phyloP scores from a whole-genome alignment of 345 rosid species.

The Brassica nigra region DNA sequence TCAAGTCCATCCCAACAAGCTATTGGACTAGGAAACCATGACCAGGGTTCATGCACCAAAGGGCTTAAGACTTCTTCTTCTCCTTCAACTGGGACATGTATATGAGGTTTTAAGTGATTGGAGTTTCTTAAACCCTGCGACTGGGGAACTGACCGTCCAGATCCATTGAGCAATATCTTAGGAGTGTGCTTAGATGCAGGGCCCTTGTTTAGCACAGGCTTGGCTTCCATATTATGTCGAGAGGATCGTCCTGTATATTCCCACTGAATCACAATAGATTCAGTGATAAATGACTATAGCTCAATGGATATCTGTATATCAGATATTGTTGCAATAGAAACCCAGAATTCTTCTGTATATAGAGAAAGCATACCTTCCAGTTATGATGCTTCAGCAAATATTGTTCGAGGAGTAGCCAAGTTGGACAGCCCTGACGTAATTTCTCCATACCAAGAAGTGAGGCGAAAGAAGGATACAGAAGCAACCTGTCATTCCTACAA shows the following conservation, averaged over 20 bases:
- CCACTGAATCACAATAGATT: conserved; percentile 72
- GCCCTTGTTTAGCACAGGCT: conserved; percentile 46
- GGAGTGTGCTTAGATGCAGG: conserved; percentile 67
- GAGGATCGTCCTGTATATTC: conserved; percentile 76
- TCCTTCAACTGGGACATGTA: conserved; percentile 48
- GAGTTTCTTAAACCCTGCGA: conserved; percentile 62
- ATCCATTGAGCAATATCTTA: conserved; percentile 76
- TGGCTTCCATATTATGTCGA: conserved; percentile 57
- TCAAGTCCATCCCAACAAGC: conserved; percentile 86
- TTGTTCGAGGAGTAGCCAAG: conserved; percentile 96
- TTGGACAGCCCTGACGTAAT: conserved; percentile 89
- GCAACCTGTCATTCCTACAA: conserved; percentile 56
- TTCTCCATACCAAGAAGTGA: conserved; percentile 92
- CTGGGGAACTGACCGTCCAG: conserved; percentile 79
- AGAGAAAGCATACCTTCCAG: conserved; percentile 74
- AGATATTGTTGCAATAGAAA: conserved; percentile 5
- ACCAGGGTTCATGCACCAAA: conserved; percentile 75
- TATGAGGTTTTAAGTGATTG: conserved; percentile 60
- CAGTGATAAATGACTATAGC: conserved; percentile 35
- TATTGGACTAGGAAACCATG: conserved; percentile 92
- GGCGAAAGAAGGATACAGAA: conserved; percentile 88
- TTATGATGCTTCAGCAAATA: conserved; percentile 77
- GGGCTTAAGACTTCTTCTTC: conserved; percentile 48
- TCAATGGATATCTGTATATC: conserved; percentile 13
- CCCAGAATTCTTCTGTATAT: conserved; percentile 4